Conservation (phyloP, 345 rosid genomes). For the Balakata baccata region DNA sequence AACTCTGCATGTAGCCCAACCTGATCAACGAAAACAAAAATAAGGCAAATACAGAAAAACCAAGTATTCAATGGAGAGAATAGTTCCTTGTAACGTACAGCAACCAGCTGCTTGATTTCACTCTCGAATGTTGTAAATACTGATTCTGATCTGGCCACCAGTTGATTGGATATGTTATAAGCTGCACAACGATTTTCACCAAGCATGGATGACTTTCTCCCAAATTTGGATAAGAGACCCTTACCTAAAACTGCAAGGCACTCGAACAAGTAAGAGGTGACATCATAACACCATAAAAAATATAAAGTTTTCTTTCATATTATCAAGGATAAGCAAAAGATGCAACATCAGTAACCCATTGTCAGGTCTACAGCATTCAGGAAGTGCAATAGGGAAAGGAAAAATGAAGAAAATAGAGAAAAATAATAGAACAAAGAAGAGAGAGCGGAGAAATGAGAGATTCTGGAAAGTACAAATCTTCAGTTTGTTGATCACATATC, state of each 20-base stretch:
- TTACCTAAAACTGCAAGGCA: slow-evolving; percentile 35
- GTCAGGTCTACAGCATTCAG: neutral
- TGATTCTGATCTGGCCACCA: slow-evolving; percentile 21
- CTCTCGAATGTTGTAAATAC: slow-evolving; percentile 24
- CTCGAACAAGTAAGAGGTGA: neutral
- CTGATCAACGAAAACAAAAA: slow-evolving; percentile 42
- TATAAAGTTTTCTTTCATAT: slow-evolving; percentile 18
- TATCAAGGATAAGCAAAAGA: neutral
- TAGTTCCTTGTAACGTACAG: slow-evolving; percentile 23
- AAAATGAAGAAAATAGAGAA: neutral
- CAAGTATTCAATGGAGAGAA: slow-evolving; percentile 10
- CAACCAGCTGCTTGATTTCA: slow-evolving; percentile 35
- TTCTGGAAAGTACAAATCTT: no score
- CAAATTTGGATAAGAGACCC: slow-evolving; percentile 19
- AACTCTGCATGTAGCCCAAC: slow-evolving; percentile 70
- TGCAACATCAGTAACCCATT: neutral
- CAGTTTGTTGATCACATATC: neutral
- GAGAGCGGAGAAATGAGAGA: neutral
- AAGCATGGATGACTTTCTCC: slow-evolving; percentile 15
- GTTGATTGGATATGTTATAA: slow-evolving; percentile 33
- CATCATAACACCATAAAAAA: neutral
- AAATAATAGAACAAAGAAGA: neutral
- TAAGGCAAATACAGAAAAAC: slow-evolving; percentile 16
- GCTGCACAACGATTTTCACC: slow-evolving; percentile 28
- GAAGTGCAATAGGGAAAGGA: neutral